A percentile compares a stretch with the other conserved stretches of the same genome.
These are phyloP conservation scores for Mucor irregularis DNA, from an alignment of 371 early-diverging fungal species.

Conservation along the genomic window DNA sequence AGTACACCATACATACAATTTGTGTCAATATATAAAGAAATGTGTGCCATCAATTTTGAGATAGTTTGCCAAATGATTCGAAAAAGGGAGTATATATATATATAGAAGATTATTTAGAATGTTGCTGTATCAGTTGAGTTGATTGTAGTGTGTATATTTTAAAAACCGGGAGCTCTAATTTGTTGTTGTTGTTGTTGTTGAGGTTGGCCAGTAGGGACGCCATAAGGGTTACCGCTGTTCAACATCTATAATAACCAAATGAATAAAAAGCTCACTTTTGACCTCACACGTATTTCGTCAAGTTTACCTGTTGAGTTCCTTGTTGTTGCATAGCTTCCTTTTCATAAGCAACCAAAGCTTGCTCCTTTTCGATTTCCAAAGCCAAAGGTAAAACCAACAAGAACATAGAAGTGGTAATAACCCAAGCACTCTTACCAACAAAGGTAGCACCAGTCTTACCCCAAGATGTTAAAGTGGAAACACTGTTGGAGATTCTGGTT, in stretches of 20 bases:
- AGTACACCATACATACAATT: no score
- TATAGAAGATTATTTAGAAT: background rate
- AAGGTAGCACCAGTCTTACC: conserved; percentile 60
- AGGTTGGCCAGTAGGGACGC: conserved; percentile 30
- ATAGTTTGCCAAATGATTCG: background rate
- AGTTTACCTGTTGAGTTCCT: conserved; percentile 53
- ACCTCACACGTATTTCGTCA: background rate
- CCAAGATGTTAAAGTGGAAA: conserved; percentile 55
- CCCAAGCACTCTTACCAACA: conserved; percentile 79
- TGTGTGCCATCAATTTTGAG: no score
- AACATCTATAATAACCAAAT: conserved; percentile 31
- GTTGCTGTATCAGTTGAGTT: background rate
- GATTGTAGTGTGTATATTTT: background rate
- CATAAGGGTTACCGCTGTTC: conserved; percentile 24
- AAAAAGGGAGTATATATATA: background rate
- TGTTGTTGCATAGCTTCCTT: conserved; percentile 68
- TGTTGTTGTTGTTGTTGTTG: conserved; percentile 29
- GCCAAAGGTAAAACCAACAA: conserved; percentile 75
- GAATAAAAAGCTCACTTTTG: background rate
- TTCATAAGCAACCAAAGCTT: conserved; percentile 78
- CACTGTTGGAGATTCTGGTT: conserved; percentile 52
- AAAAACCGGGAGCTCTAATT: conserved; percentile 27
- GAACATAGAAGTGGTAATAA: conserved; percentile 78
- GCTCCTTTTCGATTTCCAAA: conserved; percentile 75
- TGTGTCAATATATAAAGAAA: no score